phyloP scores from a whole-genome alignment of 805 yeast species.

The Suhomyces sp. region DNA sequence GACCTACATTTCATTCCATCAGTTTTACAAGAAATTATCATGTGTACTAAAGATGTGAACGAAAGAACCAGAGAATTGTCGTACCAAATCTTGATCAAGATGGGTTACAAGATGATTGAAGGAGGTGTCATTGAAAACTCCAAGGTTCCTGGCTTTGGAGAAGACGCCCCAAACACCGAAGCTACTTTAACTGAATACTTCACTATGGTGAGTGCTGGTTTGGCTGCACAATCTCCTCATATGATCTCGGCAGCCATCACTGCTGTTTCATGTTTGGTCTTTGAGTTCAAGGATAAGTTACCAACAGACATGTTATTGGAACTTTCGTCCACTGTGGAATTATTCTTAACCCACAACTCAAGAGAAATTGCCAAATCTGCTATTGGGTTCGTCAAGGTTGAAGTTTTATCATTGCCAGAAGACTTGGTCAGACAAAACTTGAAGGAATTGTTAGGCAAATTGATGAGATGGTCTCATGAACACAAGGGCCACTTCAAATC shows the following conservation, averaged over 20 bases:
- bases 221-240: constrained; percentile 90
- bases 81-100: constrained; percentile 66
- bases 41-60: constrained; percentile 87
- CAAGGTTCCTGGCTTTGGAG: constrained; percentile 64
- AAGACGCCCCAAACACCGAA: constrained; percentile 55
- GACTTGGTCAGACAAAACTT: constrained; percentile 69
- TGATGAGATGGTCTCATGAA: constrained; percentile 92
- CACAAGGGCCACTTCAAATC: constrained; percentile 94
- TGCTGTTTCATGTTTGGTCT: constrained; percentile 80
- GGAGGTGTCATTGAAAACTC: constrained; percentile 68
- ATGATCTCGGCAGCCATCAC: constrained; percentile 95
- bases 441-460: constrained; percentile 60
- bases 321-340: constrained; percentile 79
- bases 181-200: constrained; percentile 80
- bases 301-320: constrained; percentile 63
- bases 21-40: constrained; percentile 79
- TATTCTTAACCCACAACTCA: constrained; percentile 85
- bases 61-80: constrained; percentile 87
- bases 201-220: constrained; percentile 93
- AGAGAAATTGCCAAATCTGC: constrained; percentile 94
- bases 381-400: constrained; percentile 90
- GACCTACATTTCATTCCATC: constrained; percentile 78
- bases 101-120: constrained; percentile 74
- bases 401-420: constrained; percentile 76
- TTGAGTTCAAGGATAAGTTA: constrained; percentile 73